Conservation (phyloP, 306 rosid genomes). For the Quercus wislizeni region DNA sequence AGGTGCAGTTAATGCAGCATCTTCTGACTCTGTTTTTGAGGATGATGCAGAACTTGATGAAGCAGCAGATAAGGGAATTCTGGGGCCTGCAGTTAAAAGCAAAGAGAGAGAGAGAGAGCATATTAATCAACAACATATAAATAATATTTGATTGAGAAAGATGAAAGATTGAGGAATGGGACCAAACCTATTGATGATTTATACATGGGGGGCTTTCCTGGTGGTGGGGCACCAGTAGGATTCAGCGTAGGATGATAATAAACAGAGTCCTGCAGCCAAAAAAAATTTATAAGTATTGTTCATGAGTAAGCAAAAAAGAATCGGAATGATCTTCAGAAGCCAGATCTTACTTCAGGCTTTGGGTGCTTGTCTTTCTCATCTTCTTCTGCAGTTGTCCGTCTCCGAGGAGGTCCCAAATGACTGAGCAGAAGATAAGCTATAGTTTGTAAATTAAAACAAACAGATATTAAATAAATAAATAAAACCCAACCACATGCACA, state of each 20-base stretch:
- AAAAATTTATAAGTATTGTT: background rate
- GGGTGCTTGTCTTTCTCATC: constrained; percentile 90
- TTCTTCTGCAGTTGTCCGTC: constrained; percentile 89
- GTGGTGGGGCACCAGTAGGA: constrained; percentile 99
- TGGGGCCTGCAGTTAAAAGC: constrained; percentile 65
- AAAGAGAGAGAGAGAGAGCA: constrained; percentile 5
- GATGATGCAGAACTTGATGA: constrained; percentile 88
- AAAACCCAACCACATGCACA: constrained; percentile 6
- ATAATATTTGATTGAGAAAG: constrained; percentile 1
- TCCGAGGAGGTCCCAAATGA: constrained; percentile 93
- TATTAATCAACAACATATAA: constrained; percentile 20
- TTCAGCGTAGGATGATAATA: constrained; percentile 88
- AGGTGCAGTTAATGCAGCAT: constrained; percentile 54
- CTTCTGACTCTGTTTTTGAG: constrained; percentile 57
- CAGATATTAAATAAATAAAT: constrained; percentile 16
- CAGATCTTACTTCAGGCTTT: constrained; percentile 73
- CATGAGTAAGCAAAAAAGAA: background rate
- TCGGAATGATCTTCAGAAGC: constrained; percentile 9
- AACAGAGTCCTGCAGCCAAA: constrained; percentile 67
- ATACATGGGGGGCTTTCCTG: constrained; percentile 99
- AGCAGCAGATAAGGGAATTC: constrained; percentile 87
- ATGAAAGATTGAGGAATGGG: constrained; percentile 20
- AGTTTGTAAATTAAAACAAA: constrained; percentile 31
- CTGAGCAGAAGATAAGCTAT: constrained; percentile 51
- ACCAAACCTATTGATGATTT: constrained; percentile 83